Base-by-base conservation (phyloP, 2,329 filamentous ascomycete species). In the Exserohilum turcica region DNA sequence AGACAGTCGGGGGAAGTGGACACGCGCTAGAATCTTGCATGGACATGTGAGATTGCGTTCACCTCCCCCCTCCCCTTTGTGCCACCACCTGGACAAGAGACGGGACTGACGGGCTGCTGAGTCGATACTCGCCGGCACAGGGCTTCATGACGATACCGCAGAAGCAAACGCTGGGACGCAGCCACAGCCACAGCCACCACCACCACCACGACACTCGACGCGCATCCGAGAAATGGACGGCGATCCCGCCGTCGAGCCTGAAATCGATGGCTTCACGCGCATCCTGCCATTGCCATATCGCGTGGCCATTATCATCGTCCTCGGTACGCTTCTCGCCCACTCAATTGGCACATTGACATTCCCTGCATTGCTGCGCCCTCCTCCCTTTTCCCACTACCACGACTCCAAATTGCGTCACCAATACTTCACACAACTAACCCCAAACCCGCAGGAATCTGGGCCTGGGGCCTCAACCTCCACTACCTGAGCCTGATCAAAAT, bases 401-500 rank as follows among this genome's bases (percentile, higher is more conserved):
- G n/a, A n/a, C n/a, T n/a, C n/a, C n/a, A 6, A 10, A 16, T 12
- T 15, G 7, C 19, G 21, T 13, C 12, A 15, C 19, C 31, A 35
- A 37, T 3, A 24, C 18, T 38, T 6, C 18, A 29, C 18, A 18
- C 43, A 31, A 43, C 42, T 40, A 8, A 47, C 35, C 36, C 32
- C 13, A 44, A 44, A 38, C 33, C 29, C 43, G 56, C 62, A 95
- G 92, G 91, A 64, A 87, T 96, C 68, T 97, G 93, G 93, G 92
- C 91, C 73, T 99, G 93, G 92, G 92, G 88, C 61, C 76, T 89
- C 65, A 97, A 97, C 78, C 85, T 97, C 35, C 92, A 97, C 72
- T 92, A 91, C 77, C 86, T 97, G 55, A 82, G 88, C 67, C 77
- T 85, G 53, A 80, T 86, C 68, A 89, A 89, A 72, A 95, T 99